Percentiles rank a stretch among this genome's conserved stretches.
These are phyloP conservation scores for Linderina pennispora DNA, from an alignment of 192 early-diverging fungal species.

Conservation along the genomic window DNA sequence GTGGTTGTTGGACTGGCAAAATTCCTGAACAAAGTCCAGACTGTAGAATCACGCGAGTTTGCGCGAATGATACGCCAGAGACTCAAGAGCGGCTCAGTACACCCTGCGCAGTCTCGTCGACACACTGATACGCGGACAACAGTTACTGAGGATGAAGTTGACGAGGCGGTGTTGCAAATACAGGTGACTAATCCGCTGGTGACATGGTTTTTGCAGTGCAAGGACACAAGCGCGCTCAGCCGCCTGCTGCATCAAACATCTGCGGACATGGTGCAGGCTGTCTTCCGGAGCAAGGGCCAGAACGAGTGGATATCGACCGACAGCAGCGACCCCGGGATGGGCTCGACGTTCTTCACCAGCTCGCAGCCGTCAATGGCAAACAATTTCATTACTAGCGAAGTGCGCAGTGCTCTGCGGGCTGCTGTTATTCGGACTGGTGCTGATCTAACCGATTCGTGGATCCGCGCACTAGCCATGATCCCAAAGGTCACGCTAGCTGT, in stretches of 20 bases:
- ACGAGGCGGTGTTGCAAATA: conserved; percentile 15
- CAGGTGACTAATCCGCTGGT: conserved; percentile 29
- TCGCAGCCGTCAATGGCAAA: too few species aligned
- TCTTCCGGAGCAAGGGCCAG: conserved; percentile 4
- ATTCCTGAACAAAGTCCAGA: conserved; percentile 2
- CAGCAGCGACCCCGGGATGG: too few species aligned
- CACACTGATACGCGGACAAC: not conserved
- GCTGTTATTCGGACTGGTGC: conserved; percentile 20
- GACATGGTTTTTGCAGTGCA: conserved; percentile 29
- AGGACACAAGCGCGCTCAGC: conserved; percentile 11
- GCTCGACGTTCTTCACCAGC: too few species aligned
- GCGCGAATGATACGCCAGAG: conserved; percentile 27
- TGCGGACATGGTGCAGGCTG: conserved; percentile 17
- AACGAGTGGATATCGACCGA: not conserved
- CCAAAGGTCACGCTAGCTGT: conserved; percentile 31
- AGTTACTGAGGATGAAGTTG: conserved; percentile 6
- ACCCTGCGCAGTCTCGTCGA: too few species aligned
- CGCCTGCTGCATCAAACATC: conserved; percentile 30
- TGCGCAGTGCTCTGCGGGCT: conserved; percentile 4
- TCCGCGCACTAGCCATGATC: conserved; percentile 27
- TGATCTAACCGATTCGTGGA: conserved; percentile 29
- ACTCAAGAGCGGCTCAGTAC: too few species aligned
- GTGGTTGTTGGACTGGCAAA: conserved; percentile 30
- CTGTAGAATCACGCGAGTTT: conserved; percentile 25
- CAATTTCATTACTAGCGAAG: conserved; percentile 17